Base-by-base conservation (phyloP, 805 yeast genomes). In the Clavispora phyllophila region DNA sequence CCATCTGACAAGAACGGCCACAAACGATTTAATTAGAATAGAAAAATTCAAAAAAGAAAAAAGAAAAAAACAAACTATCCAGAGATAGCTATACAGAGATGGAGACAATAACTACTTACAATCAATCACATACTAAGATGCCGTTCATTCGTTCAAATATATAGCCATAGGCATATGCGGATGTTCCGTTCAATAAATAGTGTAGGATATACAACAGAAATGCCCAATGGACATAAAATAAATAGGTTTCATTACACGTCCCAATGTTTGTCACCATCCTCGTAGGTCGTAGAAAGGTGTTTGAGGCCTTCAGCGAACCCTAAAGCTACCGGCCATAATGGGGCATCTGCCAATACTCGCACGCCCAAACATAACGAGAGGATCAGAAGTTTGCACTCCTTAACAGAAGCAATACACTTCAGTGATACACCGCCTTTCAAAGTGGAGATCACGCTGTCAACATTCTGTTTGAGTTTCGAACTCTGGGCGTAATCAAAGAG, bases 301-400 rank as follows among this genome's bases (percentile, higher is more conserved):
- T 82, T 84, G 53, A 84, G 68, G 2, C 88, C 89, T 57, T 84
- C 91, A 0, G 91, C 91, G 66, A 84, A 83, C 15, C 82, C 76
- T 59, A 85, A 65, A 0, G 89, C 86, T 39, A 84, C 74, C 0
- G 93, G 93, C 95, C 95, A 85, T 20, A 85, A 83, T 13, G 93
- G 93, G 0, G 90, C 90, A 66, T 85, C 93, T 4, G 89, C 88
- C 40, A 85, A 67, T 24, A 85, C 82, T 52, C 88, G 68, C 10
- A 85, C 85, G 32, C 93, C 95, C 29, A 85, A 62, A 43, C 82
- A 81, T 32, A 85, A 62, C 17, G 82, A 56, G 81, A 75, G 39
- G 75, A 68, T 15, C 82, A 77, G 40, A 78, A 66, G 56, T 75
- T 68, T 12, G 78, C 77, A 39, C 66, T 66, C 49, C 65, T 72